Percentiles rank a stretch among this genome's conserved stretches.
Conservation (phyloP, 805 yeast genomes). For the Kodamaea sagamina region DNA sequence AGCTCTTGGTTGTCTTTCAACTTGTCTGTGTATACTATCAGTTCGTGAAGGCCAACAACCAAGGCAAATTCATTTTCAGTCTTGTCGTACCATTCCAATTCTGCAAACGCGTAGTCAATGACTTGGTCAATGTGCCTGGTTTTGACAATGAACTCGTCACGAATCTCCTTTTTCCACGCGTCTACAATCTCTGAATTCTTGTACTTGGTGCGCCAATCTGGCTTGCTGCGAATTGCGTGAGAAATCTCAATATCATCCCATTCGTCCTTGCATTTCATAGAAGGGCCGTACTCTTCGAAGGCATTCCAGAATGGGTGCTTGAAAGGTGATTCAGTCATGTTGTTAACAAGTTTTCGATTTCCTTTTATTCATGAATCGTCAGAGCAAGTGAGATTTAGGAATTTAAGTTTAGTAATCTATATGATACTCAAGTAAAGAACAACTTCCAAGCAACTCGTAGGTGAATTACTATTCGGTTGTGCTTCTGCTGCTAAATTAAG, state of each 20-base stretch:
- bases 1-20: constrained; percentile 5
- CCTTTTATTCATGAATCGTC: background rate
- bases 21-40: background rate
- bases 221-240: constrained; percentile 5
- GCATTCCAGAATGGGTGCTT: constrained; percentile 6
- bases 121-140: constrained; percentile 15
- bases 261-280: constrained; percentile 4
- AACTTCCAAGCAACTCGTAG: too few species aligned
- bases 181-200: constrained; percentile 22
- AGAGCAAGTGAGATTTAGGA: background rate
- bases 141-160: constrained; percentile 5
- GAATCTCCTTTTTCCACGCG: constrained; percentile 29
- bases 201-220: constrained; percentile 28
- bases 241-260: constrained; percentile 2
- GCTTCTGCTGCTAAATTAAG: too few species aligned
- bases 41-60: constrained; percentile 8
- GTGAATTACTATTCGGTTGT: too few species aligned
- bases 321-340: constrained; percentile 1
- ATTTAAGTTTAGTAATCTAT: too few species aligned
- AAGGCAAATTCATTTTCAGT: constrained; percentile 10
- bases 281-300: background rate
- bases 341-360: background rate
- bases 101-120: constrained; percentile 17
- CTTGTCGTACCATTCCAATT: constrained; percentile 17
- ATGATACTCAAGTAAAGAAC: too few species aligned